Evolutionary conservation across 31 red algal species (phyloP).

Genomic region (Asparagopsis taxiformis): DNA sequence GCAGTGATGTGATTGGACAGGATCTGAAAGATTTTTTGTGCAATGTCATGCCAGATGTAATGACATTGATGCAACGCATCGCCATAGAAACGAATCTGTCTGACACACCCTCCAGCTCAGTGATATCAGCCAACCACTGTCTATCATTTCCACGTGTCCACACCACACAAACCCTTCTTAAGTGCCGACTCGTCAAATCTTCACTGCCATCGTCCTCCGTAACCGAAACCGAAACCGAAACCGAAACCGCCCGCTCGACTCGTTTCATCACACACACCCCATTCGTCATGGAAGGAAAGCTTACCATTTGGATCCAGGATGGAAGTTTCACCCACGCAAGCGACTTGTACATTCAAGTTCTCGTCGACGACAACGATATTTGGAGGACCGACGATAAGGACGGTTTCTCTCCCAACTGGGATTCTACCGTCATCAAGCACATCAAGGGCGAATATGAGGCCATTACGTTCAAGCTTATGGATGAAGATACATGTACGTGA

Average conservation of each 20-base stretch:
- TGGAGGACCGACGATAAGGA: slow-evolving; percentile 72
- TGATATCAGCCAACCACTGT: too few species aligned
- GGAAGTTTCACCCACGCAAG: slow-evolving; percentile 57
- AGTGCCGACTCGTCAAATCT: too few species aligned
- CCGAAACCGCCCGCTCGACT: background rate
- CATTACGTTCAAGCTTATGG: slow-evolving; percentile 64
- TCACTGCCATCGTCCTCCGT: background rate
- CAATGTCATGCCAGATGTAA: too few species aligned
- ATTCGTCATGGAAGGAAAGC: slow-evolving; percentile 53
- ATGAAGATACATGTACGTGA: slow-evolving; percentile 67
- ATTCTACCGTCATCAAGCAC: slow-evolving; percentile 60
- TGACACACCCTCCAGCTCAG: too few species aligned
- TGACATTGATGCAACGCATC: too few species aligned
- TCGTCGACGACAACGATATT: slow-evolving; percentile 56
- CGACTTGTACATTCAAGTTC: slow-evolving; percentile 64
- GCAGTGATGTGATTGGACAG: too few species aligned
- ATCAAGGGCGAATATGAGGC: slow-evolving; percentile 72
- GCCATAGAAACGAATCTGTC: too few species aligned
- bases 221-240: too few species aligned
- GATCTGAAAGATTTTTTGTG: too few species aligned
- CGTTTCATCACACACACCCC: background rate
- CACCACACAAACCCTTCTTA: too few species aligned
- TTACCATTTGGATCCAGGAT: slow-evolving; percentile 67
- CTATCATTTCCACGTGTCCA: too few species aligned
- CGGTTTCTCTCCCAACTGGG: slow-evolving; percentile 50